A percentile compares a stretch with the other conserved stretches of the same genome.
Conservation (phyloP, 306 rosid species). For the Parietaria judaica region DNA sequence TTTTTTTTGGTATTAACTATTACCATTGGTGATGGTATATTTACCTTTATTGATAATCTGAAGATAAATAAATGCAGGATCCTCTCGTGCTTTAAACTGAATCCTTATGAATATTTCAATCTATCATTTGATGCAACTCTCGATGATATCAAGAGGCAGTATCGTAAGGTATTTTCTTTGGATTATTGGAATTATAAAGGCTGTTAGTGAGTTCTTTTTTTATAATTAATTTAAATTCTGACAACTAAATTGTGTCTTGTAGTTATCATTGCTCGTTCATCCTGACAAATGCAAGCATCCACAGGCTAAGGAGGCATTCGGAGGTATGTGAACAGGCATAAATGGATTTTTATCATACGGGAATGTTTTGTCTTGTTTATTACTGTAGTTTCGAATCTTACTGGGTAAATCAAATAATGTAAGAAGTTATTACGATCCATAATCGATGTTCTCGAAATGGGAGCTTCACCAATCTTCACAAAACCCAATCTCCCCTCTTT, state of each 20-base stretch:
- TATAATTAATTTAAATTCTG: constrained; percentile 3
- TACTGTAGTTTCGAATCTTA: no score
- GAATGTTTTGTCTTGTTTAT: no score
- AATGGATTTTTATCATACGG: no score
- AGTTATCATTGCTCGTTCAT: constrained; percentile 90
- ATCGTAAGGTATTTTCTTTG: constrained; percentile 65
- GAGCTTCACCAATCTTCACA: no score
- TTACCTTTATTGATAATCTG: not conserved
- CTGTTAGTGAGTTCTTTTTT: not conserved
- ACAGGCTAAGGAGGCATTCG: constrained; percentile 96
- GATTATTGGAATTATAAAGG: constrained; percentile 8
- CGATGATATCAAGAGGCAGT: constrained; percentile 81
- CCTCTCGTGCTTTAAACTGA: constrained; percentile 86
- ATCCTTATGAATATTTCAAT: constrained; percentile 73
- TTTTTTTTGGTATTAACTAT: not conserved
- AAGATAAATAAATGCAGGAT: constrained; percentile 42
- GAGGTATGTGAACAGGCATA: constrained; percentile 30
- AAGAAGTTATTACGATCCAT: no score
- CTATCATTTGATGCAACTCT: constrained; percentile 66
- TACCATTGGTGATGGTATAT: no score
- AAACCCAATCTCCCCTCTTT: no score
- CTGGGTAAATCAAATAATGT: no score
- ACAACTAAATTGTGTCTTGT: constrained; percentile 25
- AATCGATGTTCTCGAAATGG: no score
- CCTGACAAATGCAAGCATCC: constrained; percentile 99